Evolutionary conservation across 1,139 yeast genomes (phyloP).

Genomic region (Hyphopichia wangnamkhiaoensis): DNA sequence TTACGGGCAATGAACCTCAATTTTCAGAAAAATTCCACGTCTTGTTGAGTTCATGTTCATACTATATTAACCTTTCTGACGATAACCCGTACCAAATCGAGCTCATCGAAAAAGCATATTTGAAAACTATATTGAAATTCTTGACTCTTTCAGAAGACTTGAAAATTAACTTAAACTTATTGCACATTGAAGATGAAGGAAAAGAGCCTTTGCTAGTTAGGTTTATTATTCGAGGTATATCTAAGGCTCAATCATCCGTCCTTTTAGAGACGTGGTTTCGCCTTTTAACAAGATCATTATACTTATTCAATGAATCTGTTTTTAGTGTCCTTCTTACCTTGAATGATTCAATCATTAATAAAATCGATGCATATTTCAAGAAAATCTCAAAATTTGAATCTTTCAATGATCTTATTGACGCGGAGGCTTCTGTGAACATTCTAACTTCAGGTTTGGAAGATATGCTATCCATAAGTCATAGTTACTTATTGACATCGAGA

Average conservation of each 20-base stretch:
- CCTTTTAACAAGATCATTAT: slow-evolving; percentile 45
- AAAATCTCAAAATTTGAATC: slow-evolving; percentile 12
- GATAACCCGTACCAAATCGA: slow-evolving; percentile 25
- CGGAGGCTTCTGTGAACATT: slow-evolving; percentile 50
- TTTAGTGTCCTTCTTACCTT: slow-evolving; percentile 53
- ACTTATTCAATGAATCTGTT: slow-evolving; percentile 50
- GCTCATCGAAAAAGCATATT: slow-evolving; percentile 27
- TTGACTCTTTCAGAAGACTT: slow-evolving; percentile 34
- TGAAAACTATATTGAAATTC: slow-evolving; percentile 31
- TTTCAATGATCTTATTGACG: slow-evolving; percentile 27
- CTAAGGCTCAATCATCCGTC: slow-evolving; percentile 33
- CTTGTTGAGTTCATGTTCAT: slow-evolving; percentile 29
- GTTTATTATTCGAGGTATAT: slow-evolving; percentile 43
- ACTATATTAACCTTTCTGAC: slow-evolving; percentile 15
- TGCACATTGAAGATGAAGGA: slow-evolving; percentile 33
- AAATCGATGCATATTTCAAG: slow-evolving; percentile 40
- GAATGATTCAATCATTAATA: slow-evolving; percentile 51
- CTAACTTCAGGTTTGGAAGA: slow-evolving; percentile 69
- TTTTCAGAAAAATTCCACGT: slow-evolving; percentile 41
- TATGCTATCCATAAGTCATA: slow-evolving; percentile 61
- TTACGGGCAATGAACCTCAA: slow-evolving; percentile 58
- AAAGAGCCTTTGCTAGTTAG: slow-evolving; percentile 34
- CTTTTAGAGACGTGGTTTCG: slow-evolving; percentile 50
- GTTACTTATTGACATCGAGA: slow-evolving; percentile 46
- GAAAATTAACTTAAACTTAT: slow-evolving; percentile 29